Evolutionary conservation across 1,139 yeast genomes (phyloP).

Genomic region (Yamadazyma atmosphaerica): DNA sequence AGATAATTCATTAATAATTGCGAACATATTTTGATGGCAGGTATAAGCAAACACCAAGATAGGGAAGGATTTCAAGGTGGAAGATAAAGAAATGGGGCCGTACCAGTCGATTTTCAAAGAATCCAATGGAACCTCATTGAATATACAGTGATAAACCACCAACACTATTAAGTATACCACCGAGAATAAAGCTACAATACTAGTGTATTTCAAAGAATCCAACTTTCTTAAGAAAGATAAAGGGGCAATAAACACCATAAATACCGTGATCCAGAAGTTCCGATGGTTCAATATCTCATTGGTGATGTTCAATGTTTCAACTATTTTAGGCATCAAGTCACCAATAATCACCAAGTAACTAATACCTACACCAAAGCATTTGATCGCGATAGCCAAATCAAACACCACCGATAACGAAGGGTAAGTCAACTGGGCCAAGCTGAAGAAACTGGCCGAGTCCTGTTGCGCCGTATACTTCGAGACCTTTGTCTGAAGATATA

Average conservation of each 20-base stretch:
- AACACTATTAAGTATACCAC: slow-evolving; percentile 77
- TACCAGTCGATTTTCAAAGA: slow-evolving; percentile 17
- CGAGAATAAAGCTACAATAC: slow-evolving; percentile 78
- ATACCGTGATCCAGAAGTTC: slow-evolving; percentile 68
- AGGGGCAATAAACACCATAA: slow-evolving; percentile 69
- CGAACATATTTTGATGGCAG: slow-evolving; percentile 92
- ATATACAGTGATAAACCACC: slow-evolving; percentile 63
- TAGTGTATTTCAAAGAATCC: slow-evolving; percentile 84
- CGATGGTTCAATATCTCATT: slow-evolving; percentile 36
- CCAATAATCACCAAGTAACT: slow-evolving; percentile 88
- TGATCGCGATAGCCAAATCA: slow-evolving; percentile 56
- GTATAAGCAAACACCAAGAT: slow-evolving; percentile 92
- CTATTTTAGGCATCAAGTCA: slow-evolving; percentile 81
- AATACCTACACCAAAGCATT: slow-evolving; percentile 88
- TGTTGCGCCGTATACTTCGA: slow-evolving; percentile 51
- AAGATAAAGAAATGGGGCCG: slow-evolving; percentile 40
- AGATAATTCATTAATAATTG: slow-evolving; percentile 73
- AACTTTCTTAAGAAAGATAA: slow-evolving; percentile 69
- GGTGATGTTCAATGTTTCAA: slow-evolving; percentile 41
- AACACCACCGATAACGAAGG: slow-evolving; percentile 48
- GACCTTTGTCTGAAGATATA: slow-evolving; percentile 51
- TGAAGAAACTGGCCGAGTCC: slow-evolving; percentile 53
- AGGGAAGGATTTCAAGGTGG: slow-evolving; percentile 62
- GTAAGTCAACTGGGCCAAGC: slow-evolving; percentile 54
- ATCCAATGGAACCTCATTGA: slow-evolving; percentile 24